Evolutionary conservation across 2,329 filamentous ascomycete genomes (phyloP), one percentile per base, ranked within the genome.

Genomic region (Colletotrichum coccodes): DNA sequence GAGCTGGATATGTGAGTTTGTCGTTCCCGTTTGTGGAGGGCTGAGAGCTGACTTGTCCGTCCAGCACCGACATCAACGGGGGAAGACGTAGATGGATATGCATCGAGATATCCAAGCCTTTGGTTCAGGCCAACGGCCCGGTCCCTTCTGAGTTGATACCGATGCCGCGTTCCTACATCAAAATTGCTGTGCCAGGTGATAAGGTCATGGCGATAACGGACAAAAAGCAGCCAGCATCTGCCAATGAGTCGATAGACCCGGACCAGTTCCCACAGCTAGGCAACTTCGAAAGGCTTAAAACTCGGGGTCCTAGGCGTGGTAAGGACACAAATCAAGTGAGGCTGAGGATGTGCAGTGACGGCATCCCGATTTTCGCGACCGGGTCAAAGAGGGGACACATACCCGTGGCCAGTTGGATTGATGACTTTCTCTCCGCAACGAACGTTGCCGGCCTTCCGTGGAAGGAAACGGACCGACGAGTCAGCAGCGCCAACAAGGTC

Each of bases 1-100:
- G 70, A 71, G 14, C 14, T 71, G 9, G 42, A 67, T n/a, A 66
- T 71, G 70, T 67, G 23, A 59, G 70, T 58, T 11, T n/a, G 18
- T 16, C 0, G 12, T 21, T 11, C 36, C 42, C 34, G 9, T 44
- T 58, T 11, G 18, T 46, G 6, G 40, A n/a, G 18, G 42, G 18
- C 18, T 16, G 30, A n/a, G 32, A 5, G 16, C 26, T 50, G 30
- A 66, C 21, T 14, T 8, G 32, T 3, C 16, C 23, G 8, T 32
- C 34, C 6, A 70, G 68, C 47, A 64, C 53, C 18, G 64, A 64
- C 9, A 30, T 46, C 32, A 36, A 38, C 28, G 70, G 70, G 5
- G 36, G 9, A 23, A 61, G 36, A 21, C 68, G 46, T 18, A 64
- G 50, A 42, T 71, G 58, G 62, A 8, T 56, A 26, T 64, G 61